These are phyloP conservation scores for Ceratocystis cubensis DNA, from an alignment of 2,329 filamentous ascomycete genomes.

Conservation along the genomic window DNA sequence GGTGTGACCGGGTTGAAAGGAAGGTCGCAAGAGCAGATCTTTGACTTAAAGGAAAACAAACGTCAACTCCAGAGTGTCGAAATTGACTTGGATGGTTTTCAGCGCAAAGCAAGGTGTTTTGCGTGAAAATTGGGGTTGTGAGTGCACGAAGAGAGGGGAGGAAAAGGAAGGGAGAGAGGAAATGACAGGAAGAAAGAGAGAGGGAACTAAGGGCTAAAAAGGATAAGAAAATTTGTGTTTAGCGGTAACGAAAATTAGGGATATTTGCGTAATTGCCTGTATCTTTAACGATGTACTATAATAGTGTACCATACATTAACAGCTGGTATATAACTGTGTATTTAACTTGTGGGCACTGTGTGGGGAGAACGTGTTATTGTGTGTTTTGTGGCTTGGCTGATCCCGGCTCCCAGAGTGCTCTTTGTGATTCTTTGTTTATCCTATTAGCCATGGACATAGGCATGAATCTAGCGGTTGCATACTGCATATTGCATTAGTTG, in stretches of 20 bases:
- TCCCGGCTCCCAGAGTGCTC: too few species aligned
- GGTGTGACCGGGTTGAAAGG: background rate
- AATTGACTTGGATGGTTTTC: background rate
- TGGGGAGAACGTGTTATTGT: too few species aligned
- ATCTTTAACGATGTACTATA: too few species aligned
- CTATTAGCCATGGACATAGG: too few species aligned
- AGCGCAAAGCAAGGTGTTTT: slow-evolving; percentile 7
- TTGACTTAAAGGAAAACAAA: background rate
- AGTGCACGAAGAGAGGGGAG: background rate
- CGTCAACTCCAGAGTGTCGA: background rate
- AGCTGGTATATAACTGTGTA: too few species aligned
- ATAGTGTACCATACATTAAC: too few species aligned
- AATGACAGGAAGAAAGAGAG: background rate
- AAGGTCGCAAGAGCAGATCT: background rate
- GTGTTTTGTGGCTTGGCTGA: too few species aligned
- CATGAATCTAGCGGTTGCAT: too few species aligned
- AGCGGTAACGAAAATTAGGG: background rate
- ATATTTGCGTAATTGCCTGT: too few species aligned
- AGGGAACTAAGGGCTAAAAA: background rate
- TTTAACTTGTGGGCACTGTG: too few species aligned
- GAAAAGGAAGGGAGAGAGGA: background rate
- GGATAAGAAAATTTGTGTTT: background rate
- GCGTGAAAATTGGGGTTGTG: background rate
- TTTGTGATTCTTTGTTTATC: too few species aligned
- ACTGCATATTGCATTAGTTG: too few species aligned